Conservation (phyloP, 2,329 filamentous ascomycete genomes). For the Cladosporium sp. region DNA sequence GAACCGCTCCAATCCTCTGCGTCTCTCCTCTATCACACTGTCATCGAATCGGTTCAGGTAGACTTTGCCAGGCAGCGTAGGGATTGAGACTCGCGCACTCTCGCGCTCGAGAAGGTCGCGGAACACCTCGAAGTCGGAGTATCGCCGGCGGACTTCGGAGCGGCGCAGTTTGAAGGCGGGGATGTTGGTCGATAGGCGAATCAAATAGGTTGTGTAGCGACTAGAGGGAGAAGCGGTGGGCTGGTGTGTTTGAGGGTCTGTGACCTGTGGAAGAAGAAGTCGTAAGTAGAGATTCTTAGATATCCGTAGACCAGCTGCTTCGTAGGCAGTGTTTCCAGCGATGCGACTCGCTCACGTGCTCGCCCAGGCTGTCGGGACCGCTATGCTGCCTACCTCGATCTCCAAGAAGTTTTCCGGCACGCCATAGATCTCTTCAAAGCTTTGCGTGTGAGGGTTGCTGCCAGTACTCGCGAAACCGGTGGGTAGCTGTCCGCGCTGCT, state of each 20-base stretch:
- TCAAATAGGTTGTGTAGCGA: conserved; percentile 97
- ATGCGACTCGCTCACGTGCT: not conserved
- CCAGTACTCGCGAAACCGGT: conserved; percentile 29
- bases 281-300: not conserved
- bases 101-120: conserved; percentile 96
- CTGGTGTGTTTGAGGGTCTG: conserved; percentile 88
- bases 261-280: conserved; percentile 54
- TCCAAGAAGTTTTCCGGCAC: conserved; percentile 98
- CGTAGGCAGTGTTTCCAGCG: not conserved
- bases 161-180: conserved; percentile 91
- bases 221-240: conserved; percentile 52
- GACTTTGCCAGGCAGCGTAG: conserved; percentile 91
- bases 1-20: conserved; percentile 1
- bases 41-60: conserved; percentile 98
- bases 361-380: not conserved
- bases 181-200: conserved; percentile 96
- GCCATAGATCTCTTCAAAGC: conserved; percentile 98
- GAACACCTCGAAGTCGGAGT: conserved; percentile 98
- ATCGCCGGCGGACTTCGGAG: conserved; percentile 81
- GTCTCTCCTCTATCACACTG: conserved; percentile 58
- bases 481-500: conserved; percentile 16
- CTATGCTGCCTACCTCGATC: conserved; percentile 65
- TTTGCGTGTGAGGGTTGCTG: conserved; percentile 50
- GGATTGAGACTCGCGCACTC: conserved; percentile 88
- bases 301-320: not conserved